phyloP scores from a whole-genome alignment of 2,329 filamentous ascomycete genomes.

The Fusarium torreyae region DNA sequence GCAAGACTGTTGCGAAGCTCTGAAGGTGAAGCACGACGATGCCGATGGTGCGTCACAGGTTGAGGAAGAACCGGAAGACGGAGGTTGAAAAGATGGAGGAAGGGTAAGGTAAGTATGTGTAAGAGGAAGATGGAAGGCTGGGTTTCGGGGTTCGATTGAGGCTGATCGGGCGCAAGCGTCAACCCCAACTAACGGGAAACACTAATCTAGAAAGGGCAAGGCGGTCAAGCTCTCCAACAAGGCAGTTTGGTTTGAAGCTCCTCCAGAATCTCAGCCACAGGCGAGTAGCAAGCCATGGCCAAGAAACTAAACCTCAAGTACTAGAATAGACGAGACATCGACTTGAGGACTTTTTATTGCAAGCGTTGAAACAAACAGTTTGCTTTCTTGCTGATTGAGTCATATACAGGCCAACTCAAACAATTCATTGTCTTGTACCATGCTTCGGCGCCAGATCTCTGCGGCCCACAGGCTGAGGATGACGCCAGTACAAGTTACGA shows the following conservation, averaged over 20 bases:
- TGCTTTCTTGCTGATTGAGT: neutral
- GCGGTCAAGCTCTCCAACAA: conserved; percentile 38
- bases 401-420: neutral
- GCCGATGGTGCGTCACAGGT: conserved; percentile 10
- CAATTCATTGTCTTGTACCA: neutral
- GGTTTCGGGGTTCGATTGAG: conserved; percentile 46
- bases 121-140: conserved; percentile 39
- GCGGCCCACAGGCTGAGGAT: conserved; percentile 6
- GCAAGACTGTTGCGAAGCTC: conserved; percentile 10
- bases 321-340: conserved; percentile 17
- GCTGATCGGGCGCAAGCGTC: conserved; percentile 47
- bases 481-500: neutral
- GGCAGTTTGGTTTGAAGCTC: conserved; percentile 40
- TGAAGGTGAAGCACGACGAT: conserved; percentile 7
- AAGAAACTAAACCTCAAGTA: conserved; percentile 17
- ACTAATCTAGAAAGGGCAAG: conserved; percentile 46
- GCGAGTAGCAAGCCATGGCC: conserved; percentile 19
- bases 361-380: neutral
- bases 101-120: neutral
- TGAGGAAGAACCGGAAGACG: conserved; percentile 24
- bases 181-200: conserved; percentile 24
- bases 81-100: conserved; percentile 27
- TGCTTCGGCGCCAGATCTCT: conserved; percentile 33
- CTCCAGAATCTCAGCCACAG: conserved; percentile 33
- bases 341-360: neutral